Base-by-base conservation (phyloP, 148 eudicot species). In the Nepenthes gracilis region DNA sequence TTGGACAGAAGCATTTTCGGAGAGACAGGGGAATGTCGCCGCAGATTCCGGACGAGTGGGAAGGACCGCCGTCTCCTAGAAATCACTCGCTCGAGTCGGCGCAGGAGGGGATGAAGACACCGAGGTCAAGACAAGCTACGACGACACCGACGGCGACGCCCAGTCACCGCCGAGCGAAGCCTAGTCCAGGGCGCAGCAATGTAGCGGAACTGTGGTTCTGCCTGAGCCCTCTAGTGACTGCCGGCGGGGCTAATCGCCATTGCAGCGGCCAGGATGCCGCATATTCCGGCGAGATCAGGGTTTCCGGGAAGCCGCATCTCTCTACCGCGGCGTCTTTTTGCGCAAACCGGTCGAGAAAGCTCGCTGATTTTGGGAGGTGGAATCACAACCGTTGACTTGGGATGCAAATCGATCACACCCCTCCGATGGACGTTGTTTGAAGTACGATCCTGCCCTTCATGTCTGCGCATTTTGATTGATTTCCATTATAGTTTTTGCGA, bases 21-120 rank as follows among this genome's bases (percentile, higher is more conserved):
- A 55, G 67, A 9, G 75, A 64, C 43, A 78, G 85, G 1, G 91
- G 87, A 59, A 70, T 85, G 91, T 85, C 91, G n/a, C 87, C 91
- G 61, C 76, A 79, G 52, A 74, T 52, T 33, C 54, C 63, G 63
- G 75, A 67, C 12, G 51, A 60, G 59, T 7, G 56, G 57, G 75
- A 58, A 37, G 73, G 66, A 62, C 57, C 10, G 6, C 67, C 23
- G 49, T 36, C 37, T 12, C 43, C 67, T 56, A 64, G 76, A 33
- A 67, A 70, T 0, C 51, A 58, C 69, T 66, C 77, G 47, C 0
- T 23, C 0, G 23, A 23, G 23, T 23, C 23, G 23, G 40, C 77
- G 34, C 69, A 65, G 54, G 57, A 62, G 10, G 70, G 81, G 80
- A 77, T 49, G 57, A 63, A 60, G 49, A 81, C 85, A 8, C 80